Percentiles rank a stretch among this genome's conserved stretches.
Conservation (phyloP, 2,329 filamentous ascomycete genomes). For the Nothophaeocryptopus gaeumannii region DNA sequence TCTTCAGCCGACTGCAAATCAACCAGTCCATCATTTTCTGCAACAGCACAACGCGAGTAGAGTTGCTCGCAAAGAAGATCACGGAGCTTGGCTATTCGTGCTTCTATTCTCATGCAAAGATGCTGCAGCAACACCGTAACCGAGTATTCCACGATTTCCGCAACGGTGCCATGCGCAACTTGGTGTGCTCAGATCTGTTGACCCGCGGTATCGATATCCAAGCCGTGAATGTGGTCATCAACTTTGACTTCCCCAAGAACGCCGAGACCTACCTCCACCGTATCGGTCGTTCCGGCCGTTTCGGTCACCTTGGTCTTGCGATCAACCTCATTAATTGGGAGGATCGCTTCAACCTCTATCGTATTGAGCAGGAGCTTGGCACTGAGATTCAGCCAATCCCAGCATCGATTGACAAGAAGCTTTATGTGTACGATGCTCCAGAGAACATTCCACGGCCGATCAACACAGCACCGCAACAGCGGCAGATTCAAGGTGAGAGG, state of each 20-base stretch:
- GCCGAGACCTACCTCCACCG: slow-evolving; percentile 98
- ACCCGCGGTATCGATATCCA: slow-evolving; percentile 99
- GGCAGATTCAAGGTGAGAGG: slow-evolving; percentile 25
- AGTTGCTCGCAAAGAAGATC: slow-evolving; percentile 97
- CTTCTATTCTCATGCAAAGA: slow-evolving; percentile 98
- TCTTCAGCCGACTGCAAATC: slow-evolving; percentile 98
- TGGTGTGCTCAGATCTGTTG: slow-evolving; percentile 94
- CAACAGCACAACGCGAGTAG: slow-evolving; percentile 97
- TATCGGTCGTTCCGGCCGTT: slow-evolving; percentile 95
- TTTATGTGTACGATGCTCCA: slow-evolving; percentile 96
- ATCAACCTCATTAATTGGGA: slow-evolving; percentile 99
- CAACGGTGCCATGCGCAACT: slow-evolving; percentile 94
- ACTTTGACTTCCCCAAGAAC: slow-evolving; percentile 99
- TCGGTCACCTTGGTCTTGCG: slow-evolving; percentile 92
- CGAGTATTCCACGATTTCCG: slow-evolving; percentile 99
- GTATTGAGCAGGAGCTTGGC: slow-evolving; percentile 94
- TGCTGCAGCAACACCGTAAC: slow-evolving; percentile 95
- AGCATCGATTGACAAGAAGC: slow-evolving; percentile 87
- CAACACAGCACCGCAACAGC: slow-evolving; percentile 49
- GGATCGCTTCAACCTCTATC: slow-evolving; percentile 97
- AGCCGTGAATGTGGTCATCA: slow-evolving; percentile 98
- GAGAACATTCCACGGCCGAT: slow-evolving; percentile 89
- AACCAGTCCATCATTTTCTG: slow-evolving; percentile 99
- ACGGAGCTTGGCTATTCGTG: slow-evolving; percentile 98
- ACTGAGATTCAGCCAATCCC: slow-evolving; percentile 99